phyloP scores from a whole-genome alignment of 345 rosid genomes.

The Nasturtium officinale region DNA sequence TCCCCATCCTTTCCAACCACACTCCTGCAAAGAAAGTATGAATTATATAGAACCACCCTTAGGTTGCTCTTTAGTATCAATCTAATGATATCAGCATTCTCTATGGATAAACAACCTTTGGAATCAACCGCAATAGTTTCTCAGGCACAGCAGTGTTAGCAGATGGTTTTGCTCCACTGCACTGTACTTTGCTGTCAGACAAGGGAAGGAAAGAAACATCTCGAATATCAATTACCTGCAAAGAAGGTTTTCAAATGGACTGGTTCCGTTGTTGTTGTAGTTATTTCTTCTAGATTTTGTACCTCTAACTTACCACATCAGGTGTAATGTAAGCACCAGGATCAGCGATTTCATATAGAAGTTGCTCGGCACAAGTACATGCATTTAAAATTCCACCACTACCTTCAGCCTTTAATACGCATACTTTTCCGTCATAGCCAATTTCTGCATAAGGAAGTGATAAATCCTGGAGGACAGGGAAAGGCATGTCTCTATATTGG shows the following conservation, averaged over 20 bases:
- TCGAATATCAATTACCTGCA: slow-evolving; percentile 70
- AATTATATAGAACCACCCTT: slow-evolving; percentile 11
- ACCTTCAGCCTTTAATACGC: slow-evolving; percentile 69
- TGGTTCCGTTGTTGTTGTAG: background rate
- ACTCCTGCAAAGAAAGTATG: slow-evolving; percentile 51
- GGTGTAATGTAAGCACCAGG: slow-evolving; percentile 90
- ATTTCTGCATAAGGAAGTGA: slow-evolving; percentile 94
- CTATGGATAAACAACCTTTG: slow-evolving; percentile 54
- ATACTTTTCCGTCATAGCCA: slow-evolving; percentile 58
- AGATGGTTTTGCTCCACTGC: slow-evolving; percentile 77
- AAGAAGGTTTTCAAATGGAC: slow-evolving; percentile 28
- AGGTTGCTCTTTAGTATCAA: slow-evolving; percentile 1
- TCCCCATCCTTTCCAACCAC: slow-evolving; percentile 99
- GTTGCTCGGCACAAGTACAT: slow-evolving; percentile 80
- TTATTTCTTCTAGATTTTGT: slow-evolving; percentile 19
- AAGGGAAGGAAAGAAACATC: slow-evolving; percentile 71
- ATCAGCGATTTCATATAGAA: slow-evolving; percentile 88
- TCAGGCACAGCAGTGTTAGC: slow-evolving; percentile 53
- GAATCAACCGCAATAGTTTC: slow-evolving; percentile 71
- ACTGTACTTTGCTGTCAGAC: slow-evolving; percentile 63
- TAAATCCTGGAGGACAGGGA: slow-evolving; percentile 59
- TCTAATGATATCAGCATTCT: slow-evolving; percentile 2
- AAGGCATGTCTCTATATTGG: slow-evolving; percentile 59
- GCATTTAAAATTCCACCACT: slow-evolving; percentile 79
- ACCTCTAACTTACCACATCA: slow-evolving; percentile 67